Evolutionary conservation across 257 asterid species (phyloP).

Genomic region (Craterostigma plantagineum): DNA sequence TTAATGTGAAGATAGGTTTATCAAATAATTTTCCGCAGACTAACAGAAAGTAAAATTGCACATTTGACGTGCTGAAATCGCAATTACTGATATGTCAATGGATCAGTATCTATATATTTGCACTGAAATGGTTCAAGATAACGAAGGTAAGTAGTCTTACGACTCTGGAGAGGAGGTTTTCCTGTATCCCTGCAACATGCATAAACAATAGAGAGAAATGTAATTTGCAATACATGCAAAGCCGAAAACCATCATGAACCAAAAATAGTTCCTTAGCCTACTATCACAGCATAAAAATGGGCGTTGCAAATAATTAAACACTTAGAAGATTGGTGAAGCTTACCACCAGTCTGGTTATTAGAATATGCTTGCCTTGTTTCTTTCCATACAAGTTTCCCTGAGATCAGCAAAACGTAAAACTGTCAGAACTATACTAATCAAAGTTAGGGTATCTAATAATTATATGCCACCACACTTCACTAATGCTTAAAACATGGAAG

Average conservation of each 20-base stretch:
- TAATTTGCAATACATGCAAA: not conserved
- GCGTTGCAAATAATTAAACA: constrained; percentile 1
- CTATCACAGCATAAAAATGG: not conserved
- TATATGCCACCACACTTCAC: too few relatives aligned
- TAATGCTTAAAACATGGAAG: too few relatives aligned
- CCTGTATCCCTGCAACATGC: constrained; percentile 37
- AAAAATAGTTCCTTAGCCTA: too few relatives aligned
- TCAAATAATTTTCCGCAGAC: too few relatives aligned
- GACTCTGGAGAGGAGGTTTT: constrained; percentile 48
- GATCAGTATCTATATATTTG: too few relatives aligned
- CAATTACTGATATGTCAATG: too few relatives aligned
- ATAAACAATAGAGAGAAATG: not conserved
- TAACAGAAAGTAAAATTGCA: too few relatives aligned
- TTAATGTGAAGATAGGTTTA: too few relatives aligned
- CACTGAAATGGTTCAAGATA: not conserved
- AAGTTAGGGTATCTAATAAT: too few relatives aligned
- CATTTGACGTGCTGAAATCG: too few relatives aligned
- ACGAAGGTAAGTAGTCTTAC: constrained; percentile 19
- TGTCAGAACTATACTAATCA: not conserved
- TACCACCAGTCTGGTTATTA: constrained; percentile 51
- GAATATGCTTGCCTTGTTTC: constrained; percentile 43
- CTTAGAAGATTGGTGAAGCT: constrained; percentile 2
- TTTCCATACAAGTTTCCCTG: constrained; percentile 50
- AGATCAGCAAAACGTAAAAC: constrained; percentile 3
- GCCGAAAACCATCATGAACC: not conserved